Evolutionary conservation across 2,329 filamentous ascomycete species (phyloP), one percentile per base, ranked within the genome.

Genomic region (Dactylella cylindrospora): DNA sequence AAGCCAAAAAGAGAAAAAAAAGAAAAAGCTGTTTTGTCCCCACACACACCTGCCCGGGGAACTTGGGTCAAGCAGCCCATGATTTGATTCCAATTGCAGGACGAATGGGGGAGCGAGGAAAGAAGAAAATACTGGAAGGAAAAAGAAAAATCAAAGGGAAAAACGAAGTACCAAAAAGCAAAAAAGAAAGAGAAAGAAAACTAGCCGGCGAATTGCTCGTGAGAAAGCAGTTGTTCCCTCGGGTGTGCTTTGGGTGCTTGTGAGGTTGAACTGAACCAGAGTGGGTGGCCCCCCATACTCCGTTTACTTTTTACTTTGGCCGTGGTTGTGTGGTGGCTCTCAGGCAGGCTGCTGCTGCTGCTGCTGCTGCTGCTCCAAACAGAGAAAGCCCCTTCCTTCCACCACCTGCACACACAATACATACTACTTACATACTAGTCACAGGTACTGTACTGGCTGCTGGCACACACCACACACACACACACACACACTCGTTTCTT

Each of bases 1-100:
- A 51, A 12, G 4, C 12, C 3, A 10, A 22, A 8, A 41, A 38
- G 22, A 47, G 19, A 3, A 9, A 15, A 26, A 23, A 17, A 12
- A 40, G 15, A 38, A 43, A 8, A 38, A 6, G 23, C 15, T 12
- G 47, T 23, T n/a, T n/a, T n/a, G 45, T 50, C 55, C 47, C 50
- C 55, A 61, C 55, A 60, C 55, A 53, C 47, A 29, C 22, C 7
- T n/a, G 47, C 47, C 55, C 55, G 55, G 55, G 55, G 55, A 61
- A 61, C 47, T 53, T 45, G 31, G 23, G 26, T 32, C 44, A 20
- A 26, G 20, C 23, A n/a, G 32, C 15, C 26, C 25, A 19, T 45
- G 31, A 26, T 19, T 28, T 25, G 28, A 35, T 43, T 29, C 36
- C 36, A 49, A 57, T 49, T 23, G 52, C n/a, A n/a, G n/a, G n/a